phyloP scores from a whole-genome alignment of 78 protist genomes.

The Guillardia theta region DNA sequence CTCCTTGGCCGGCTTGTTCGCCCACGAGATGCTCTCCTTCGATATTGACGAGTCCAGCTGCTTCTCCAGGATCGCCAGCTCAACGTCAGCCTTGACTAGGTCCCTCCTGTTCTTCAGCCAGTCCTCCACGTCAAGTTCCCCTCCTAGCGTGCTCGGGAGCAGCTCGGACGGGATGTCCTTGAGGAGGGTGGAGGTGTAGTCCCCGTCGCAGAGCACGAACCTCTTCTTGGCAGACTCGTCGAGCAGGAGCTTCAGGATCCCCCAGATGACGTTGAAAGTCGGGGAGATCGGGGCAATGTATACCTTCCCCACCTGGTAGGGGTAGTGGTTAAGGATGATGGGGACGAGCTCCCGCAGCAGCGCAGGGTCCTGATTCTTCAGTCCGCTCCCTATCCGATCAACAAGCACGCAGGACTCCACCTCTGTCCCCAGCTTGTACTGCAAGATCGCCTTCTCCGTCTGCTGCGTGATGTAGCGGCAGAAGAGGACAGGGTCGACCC shows the following conservation, averaged over 20 bases:
- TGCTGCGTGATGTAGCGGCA: neutral
- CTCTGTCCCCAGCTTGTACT: neutral
- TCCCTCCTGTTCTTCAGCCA: neutral
- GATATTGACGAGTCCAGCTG: neutral
- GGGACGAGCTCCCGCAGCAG: neutral
- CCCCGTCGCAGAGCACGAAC: neutral
- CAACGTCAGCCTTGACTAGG: neutral
- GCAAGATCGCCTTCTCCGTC: conserved; percentile 17
- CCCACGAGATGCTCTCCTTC: neutral
- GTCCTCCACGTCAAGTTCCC: neutral
- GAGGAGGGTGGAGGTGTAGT: neutral
- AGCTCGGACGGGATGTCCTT: neutral
- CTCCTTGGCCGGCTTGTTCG: neutral
- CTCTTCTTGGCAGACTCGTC: neutral
- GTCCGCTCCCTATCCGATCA: conserved; percentile 1
- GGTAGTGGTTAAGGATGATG: conserved; percentile 17
- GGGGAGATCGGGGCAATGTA: neutral
- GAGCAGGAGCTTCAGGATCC: neutral
- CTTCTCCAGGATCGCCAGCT: neutral
- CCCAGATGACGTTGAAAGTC: neutral
- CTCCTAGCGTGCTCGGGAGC: conserved; percentile 12
- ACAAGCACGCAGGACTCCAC: neutral
- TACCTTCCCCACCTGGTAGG: neutral
- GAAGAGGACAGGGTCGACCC: neutral
- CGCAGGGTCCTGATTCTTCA: conserved; percentile 33